Percentiles rank a stretch among this genome's conserved stretches.
Evolutionary conservation across 805 yeast genomes (phyloP).

Genomic region (Teunomyces aglyptinius): DNA sequence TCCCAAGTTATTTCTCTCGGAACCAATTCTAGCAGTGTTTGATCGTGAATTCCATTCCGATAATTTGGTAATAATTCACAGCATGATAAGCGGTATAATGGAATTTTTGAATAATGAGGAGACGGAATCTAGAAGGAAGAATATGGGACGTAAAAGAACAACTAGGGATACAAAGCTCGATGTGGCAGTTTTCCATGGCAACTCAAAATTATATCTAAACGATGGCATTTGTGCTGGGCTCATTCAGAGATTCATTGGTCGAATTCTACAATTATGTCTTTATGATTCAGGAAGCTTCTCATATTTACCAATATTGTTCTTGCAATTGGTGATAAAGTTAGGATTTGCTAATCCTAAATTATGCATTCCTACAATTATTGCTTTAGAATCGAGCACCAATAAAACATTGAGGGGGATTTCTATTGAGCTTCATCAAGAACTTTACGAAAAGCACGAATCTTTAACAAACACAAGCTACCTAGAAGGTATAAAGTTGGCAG

Average conservation of each 20-base stretch:
- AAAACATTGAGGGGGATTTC: constrained; percentile 48
- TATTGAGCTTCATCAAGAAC: constrained; percentile 47
- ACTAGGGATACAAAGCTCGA: constrained; percentile 40
- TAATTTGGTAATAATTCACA: constrained; percentile 44
- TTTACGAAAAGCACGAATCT: constrained; percentile 68
- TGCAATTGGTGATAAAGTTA: constrained; percentile 54
- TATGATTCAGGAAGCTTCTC: constrained; percentile 46
- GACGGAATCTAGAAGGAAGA: constrained; percentile 35
- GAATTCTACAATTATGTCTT: constrained; percentile 50
- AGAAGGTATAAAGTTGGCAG: constrained; percentile 61
- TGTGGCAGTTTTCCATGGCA: constrained; percentile 53
- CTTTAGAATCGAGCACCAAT: constrained; percentile 57
- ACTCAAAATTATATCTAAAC: constrained; percentile 43
- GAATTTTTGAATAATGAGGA: constrained; percentile 62
- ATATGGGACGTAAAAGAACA: constrained; percentile 37
- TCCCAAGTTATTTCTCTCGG: constrained; percentile 64
- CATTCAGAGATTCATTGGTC: constrained; percentile 57
- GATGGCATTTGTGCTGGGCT: constrained; percentile 77
- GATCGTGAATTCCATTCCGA: constrained; percentile 46
- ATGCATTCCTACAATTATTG: constrained; percentile 67
- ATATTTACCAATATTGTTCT: constrained; percentile 49
- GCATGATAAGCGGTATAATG: constrained; percentile 55
- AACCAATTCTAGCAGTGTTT: constrained; percentile 49
- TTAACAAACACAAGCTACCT: constrained; percentile 63
- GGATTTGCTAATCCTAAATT: constrained; percentile 77